These are phyloP conservation scores for Phyllosticta citriasiana DNA, from an alignment of 2,329 filamentous ascomycete genomes.

Conservation along the genomic window DNA sequence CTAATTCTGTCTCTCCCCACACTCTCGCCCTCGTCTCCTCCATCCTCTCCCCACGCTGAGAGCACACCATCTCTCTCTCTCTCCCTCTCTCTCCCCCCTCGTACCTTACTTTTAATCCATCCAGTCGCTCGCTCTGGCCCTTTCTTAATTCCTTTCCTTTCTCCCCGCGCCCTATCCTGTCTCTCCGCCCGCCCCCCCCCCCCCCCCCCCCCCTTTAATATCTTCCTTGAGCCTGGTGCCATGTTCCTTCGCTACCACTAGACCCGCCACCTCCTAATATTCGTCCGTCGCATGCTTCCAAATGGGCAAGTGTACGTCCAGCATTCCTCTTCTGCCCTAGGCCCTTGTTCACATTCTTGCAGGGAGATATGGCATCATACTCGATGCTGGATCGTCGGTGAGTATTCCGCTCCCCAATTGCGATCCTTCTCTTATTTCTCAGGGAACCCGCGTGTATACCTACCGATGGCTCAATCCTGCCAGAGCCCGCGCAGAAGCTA, in stretches of 20 bases:
- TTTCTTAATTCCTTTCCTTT: background rate
- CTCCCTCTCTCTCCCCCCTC: background rate
- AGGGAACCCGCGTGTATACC: constrained; percentile 83
- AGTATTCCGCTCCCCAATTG: constrained; percentile 16
- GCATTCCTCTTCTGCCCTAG: constrained; percentile 10
- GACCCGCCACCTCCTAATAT: background rate
- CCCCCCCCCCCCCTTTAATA: background rate
- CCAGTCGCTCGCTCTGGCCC: constrained; percentile 7
- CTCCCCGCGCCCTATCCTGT: background rate
- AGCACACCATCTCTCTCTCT: background rate
- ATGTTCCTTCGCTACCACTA: constrained; percentile 7
- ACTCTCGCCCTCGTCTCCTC: constrained; percentile 4
- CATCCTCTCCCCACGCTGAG: background rate
- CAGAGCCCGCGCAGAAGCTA: constrained; percentile 53
- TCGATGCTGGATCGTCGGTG: constrained; percentile 91
- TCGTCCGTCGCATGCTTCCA: constrained; percentile 3
- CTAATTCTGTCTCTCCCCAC: constrained; percentile 7
- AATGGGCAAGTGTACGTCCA: constrained; percentile 34
- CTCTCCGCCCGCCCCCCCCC: background rate
- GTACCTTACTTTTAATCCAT: background rate
- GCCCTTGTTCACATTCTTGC: constrained; percentile 8
- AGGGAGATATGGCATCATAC: constrained; percentile 79
- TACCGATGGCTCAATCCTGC: constrained; percentile 84
- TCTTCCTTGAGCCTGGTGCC: constrained; percentile 9
- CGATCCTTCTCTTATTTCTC: background rate